Base-by-base conservation (phyloP, 2,329 filamentous ascomycete species). In the Dactylellina haptotyla region DNA sequence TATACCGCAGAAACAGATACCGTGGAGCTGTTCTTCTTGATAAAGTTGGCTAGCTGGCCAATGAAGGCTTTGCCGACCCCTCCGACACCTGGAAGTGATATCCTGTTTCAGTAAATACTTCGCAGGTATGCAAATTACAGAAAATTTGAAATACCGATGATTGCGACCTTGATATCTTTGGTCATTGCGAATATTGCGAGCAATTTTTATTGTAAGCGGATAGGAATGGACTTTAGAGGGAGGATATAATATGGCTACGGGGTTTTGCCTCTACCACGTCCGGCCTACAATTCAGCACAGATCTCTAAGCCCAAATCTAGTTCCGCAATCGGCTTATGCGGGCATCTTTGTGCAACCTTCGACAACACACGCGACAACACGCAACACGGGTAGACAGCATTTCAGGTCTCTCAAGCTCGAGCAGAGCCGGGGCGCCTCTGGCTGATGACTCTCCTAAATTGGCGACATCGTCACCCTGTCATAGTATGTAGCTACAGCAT, bases 21-120 rank as follows among this genome's bases (percentile, higher is more conserved):
- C 4, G 87, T 86, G 43, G 89, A 87, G 75, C 90, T 87, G 75
- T 85, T 83, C 54, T 87, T 85, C 72, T 95, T 86, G 73, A 83
- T 80, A 76, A 89, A 77, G 53, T 69, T 51, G 25, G 69, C 84
- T 69, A 98, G 88, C 82, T 98, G 95, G 77, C 85, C 84, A 75
- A 98, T 87, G 85, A 98, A 97, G 83, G 88, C 88, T 82, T 93
- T 93, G 79, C 95, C 95, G 75, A 98, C 95, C 76, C 94, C 94
- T 77, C 95, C 95, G 78, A 90, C 91, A 79, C 95, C 93, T 96
- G 20, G 45, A 57, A 59, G 51, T 25, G 32, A 66, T 50, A 66
- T 50, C 62, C 51, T 12, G 32, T 43, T 66, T 67, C 23, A 67
- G 63, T 30, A 65, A 32, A 30, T 30, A 32, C 4, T 26, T 53